These are phyloP conservation scores for Balamuthia mandrillaris DNA, from an alignment of 208 protist species.

Conservation along the genomic window DNA sequence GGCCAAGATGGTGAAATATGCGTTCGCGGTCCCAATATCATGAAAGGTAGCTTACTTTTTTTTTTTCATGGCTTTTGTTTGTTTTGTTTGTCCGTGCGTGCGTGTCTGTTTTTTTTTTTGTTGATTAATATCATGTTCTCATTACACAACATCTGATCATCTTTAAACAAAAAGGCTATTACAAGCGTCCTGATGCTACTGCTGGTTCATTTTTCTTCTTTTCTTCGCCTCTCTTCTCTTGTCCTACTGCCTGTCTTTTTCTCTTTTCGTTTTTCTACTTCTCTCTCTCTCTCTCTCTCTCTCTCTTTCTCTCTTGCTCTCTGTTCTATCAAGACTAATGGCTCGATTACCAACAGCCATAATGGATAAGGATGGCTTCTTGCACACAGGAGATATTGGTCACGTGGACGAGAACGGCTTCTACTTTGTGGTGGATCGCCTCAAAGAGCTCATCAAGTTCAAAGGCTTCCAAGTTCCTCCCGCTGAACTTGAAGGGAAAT, in stretches of 20 bases:
- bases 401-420: slow-evolving; percentile 8
- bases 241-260: too few species aligned
- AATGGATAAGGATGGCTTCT: neutral
- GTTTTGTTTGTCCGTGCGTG: neutral
- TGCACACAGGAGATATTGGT: slow-evolving; percentile 29
- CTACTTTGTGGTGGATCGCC: slow-evolving; percentile 51
- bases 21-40: slow-evolving; percentile 22
- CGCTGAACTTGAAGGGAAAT: slow-evolving; percentile 73
- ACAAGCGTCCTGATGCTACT: neutral
- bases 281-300: too few species aligned
- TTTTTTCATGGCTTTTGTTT: neutral
- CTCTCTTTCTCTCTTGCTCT: too few species aligned
- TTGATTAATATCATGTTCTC: neutral
- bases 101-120: neutral
- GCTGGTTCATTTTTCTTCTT: too few species aligned
- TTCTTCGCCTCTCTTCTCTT: too few species aligned
- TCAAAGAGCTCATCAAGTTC: slow-evolving; percentile 85
- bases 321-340: too few species aligned
- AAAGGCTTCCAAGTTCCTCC: slow-evolving; percentile 86
- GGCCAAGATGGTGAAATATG: slow-evolving; percentile 13
- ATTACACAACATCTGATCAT: too few species aligned
- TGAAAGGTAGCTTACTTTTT: neutral
- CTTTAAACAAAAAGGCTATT: neutral
- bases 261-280: too few species aligned
- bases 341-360: too few species aligned